Conservation (phyloP, 2,329 filamentous ascomycete genomes). For the Chrysoporthe puriensis region DNA sequence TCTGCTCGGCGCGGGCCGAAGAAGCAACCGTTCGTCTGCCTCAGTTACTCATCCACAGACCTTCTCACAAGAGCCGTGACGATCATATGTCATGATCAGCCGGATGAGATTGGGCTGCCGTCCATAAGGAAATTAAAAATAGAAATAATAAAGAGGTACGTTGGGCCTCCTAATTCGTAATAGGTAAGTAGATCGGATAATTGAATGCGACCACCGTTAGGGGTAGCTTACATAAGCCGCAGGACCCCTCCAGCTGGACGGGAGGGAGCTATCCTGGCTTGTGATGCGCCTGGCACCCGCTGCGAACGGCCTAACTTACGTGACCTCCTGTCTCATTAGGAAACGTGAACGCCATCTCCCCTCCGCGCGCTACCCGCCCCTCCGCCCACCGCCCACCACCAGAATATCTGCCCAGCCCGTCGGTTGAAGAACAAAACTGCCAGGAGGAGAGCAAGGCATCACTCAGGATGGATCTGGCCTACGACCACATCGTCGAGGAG, state of each 20-base stretch:
- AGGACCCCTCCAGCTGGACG: not conserved
- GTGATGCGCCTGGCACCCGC: not conserved
- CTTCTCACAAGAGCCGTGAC: no score
- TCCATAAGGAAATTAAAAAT: no score
- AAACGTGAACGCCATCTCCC: not conserved
- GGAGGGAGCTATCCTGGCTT: not conserved
- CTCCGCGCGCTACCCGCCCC: not conserved
- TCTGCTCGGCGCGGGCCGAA: not conserved
- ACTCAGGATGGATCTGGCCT: slow-evolving; percentile 83
- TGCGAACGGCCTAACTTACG: not conserved
- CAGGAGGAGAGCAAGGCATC: not conserved
- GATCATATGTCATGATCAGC: no score
- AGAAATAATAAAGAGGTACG: no score
- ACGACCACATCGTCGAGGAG: slow-evolving; percentile 94
- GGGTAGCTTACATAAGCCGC: not conserved
- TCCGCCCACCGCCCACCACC: not conserved
- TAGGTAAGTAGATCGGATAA: no score
- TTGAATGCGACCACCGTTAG: not conserved
- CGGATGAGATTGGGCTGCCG: no score
- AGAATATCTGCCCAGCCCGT: not conserved
- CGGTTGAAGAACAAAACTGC: not conserved
- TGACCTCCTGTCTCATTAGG: not conserved
- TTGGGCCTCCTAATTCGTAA: no score
- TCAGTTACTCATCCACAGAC: no score
- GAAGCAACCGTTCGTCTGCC: no score